Evolutionary conservation across 2,329 filamentous ascomycete genomes (phyloP).

Genomic region (Hirsutella rhossiliensis): DNA sequence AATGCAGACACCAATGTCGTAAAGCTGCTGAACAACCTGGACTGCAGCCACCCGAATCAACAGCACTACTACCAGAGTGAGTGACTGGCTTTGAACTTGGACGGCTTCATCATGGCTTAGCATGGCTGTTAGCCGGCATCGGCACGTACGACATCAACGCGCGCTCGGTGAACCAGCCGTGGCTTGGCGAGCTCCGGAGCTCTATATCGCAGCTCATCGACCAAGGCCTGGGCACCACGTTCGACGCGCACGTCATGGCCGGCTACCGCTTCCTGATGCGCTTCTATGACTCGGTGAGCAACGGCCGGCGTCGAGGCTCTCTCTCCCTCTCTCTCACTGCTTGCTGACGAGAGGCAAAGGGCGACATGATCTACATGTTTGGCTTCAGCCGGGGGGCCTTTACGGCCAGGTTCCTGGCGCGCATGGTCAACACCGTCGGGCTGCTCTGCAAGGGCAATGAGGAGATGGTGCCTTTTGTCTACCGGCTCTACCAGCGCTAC

Average conservation of each 20-base stretch:
- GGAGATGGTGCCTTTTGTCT: slow-evolving; percentile 40
- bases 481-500: slow-evolving; percentile 28
- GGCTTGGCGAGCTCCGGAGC: slow-evolving; percentile 20
- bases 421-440: slow-evolving; percentile 36
- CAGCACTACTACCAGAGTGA: slow-evolving; percentile 38
- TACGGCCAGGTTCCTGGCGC: slow-evolving; percentile 38
- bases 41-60: slow-evolving; percentile 29
- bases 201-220: slow-evolving; percentile 27
- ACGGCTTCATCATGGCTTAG: not conserved
- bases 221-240: slow-evolving; percentile 30
- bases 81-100: slow-evolving; percentile 1
- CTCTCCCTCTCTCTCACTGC: too few species aligned
- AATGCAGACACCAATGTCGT: slow-evolving; percentile 41
- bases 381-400: slow-evolving; percentile 41
- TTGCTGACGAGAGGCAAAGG: slow-evolving; percentile 14
- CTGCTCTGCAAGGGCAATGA: slow-evolving; percentile 39
- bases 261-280: slow-evolving; percentile 44
- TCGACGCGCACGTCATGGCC: slow-evolving; percentile 37
- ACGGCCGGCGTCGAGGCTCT: too few species aligned
- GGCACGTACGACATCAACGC: slow-evolving; percentile 35
- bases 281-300: slow-evolving; percentile 30
- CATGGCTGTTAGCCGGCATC: slow-evolving; percentile 26
- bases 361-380: slow-evolving; percentile 41
- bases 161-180: slow-evolving; percentile 24
- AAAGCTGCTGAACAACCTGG: slow-evolving; percentile 34